These are phyloP conservation scores for Penstemon eatonii DNA, from an alignment of 257 asterid species.

Conservation along the genomic window DNA sequence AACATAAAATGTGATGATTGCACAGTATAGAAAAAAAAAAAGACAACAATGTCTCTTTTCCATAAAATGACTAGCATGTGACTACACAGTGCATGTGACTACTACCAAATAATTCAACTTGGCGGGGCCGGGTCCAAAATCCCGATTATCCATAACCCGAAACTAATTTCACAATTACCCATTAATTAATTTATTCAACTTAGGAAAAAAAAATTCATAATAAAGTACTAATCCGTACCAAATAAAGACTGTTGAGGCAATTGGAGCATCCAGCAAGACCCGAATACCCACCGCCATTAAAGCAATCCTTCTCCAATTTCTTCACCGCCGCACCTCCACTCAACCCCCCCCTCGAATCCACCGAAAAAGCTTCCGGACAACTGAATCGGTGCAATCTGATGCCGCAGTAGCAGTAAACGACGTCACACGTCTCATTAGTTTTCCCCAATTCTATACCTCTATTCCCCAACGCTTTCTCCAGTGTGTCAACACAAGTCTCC, in stretches of 20 bases:
- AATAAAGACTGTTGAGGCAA: slow-evolving; percentile 60
- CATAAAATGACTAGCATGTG: slow-evolving; percentile 44
- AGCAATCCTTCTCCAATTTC: slow-evolving; percentile 70
- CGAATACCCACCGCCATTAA: slow-evolving; percentile 35
- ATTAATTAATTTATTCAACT: too few relatives aligned
- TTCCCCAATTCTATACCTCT: slow-evolving; percentile 51
- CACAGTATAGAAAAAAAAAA: slow-evolving; percentile 29
- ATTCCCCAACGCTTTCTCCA: slow-evolving; percentile 67
- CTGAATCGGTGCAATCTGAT: slow-evolving; percentile 74
- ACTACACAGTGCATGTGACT: slow-evolving; percentile 21
- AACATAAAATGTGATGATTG: slow-evolving; percentile 26
- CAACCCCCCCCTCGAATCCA: slow-evolving; percentile 51
- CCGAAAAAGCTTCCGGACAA: slow-evolving; percentile 72
- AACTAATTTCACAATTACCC: too few relatives aligned
- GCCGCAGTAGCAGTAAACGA: slow-evolving; percentile 81
- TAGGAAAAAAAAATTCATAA: too few relatives aligned
- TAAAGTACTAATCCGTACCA: slow-evolving; percentile 35
- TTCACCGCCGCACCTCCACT: slow-evolving; percentile 61
- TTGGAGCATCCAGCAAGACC: slow-evolving; percentile 74
- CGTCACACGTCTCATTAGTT: slow-evolving; percentile 83
- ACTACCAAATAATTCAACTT: too few relatives aligned
- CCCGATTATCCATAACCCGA: too few relatives aligned
- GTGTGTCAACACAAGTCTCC: slow-evolving; percentile 74
- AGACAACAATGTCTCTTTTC: slow-evolving; percentile 34
- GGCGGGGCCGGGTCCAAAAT: too few relatives aligned